phyloP scores from a whole-genome alignment of 176 grass and related monocot species.

The Hordeum marinum region DNA sequence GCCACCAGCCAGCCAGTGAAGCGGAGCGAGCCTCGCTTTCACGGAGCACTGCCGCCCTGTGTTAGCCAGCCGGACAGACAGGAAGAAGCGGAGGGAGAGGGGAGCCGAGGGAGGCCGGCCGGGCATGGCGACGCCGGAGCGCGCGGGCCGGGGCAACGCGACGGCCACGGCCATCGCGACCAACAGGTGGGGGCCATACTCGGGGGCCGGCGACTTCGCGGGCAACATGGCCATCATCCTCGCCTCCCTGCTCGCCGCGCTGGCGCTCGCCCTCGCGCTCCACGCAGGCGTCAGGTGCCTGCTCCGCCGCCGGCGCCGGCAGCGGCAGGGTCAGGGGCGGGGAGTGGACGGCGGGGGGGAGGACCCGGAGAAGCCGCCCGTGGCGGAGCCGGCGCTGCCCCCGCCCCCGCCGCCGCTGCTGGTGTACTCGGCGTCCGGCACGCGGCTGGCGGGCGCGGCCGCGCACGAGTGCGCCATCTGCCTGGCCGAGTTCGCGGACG shows the following conservation, averaged over 20 bases:
- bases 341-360: rapidly evolving
- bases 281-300: constrained; percentile 47
- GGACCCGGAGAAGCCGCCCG: constrained; percentile 42
- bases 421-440: constrained; percentile 38
- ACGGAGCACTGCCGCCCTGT: no score
- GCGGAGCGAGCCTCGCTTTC: no score
- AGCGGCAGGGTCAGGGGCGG: no score
- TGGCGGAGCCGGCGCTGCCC: not conserved
- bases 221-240: constrained; percentile 68
- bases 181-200: constrained; percentile 54
- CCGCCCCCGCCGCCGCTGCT: not conserved
- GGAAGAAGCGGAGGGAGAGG: no score
- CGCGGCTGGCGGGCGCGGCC: constrained; percentile 36
- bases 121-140: not conserved
- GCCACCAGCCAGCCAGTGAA: no score
- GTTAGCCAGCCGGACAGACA: no score
- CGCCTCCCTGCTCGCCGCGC: constrained; percentile 36
- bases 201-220: constrained; percentile 52
- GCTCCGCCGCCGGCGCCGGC: constrained; percentile 1
- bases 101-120: no score
- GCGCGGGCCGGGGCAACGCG: not conserved
- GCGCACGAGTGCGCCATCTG: constrained; percentile 55
- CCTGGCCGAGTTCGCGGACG: constrained; percentile 56
- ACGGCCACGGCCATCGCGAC: not conserved
- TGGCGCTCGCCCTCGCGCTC: constrained; percentile 36